Base-by-base conservation (phyloP, 805 yeast species). In the Lachancea thermotolerans region DNA sequence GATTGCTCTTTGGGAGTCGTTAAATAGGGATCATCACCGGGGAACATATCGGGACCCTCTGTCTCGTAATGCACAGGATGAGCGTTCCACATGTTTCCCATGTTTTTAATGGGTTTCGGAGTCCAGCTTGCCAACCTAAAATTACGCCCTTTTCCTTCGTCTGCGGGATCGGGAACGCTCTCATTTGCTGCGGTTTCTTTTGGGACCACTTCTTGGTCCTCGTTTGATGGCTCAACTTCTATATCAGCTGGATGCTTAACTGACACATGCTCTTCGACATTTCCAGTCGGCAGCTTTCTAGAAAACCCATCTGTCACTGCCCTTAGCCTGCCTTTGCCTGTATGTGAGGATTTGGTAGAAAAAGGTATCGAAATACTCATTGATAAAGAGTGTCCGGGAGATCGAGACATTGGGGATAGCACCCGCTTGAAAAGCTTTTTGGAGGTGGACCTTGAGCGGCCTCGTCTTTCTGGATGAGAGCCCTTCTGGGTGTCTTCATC, bases 61-160 rank as follows among this genome's bases (percentile, higher is more conserved):
- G 53, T 50, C 17, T 70, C 71, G 59, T 75, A 88, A 62, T 88
- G 95, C 28, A 70, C 70, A 0, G 86, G 81, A 27, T 71, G 68
- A 0, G 85, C 76, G 10, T 70, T 64, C 83, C 85, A 81, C 77
- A 75, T 72, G 15, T 55, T 57, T 0, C 65, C 41, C 9, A 59
- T 57, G 16, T 44, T 39, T 35, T 39, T 39, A 4, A 44, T 39
- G 10, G 43, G 43, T 14, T 38, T 31, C 17, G 47, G 47, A 17
- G 47, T 39, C 47, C 47, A 44, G 14, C 37, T 39, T 6, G 40
- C 44, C 32, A 44, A 21, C 14, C 34, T 37, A 7, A 34, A 39
- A n/a, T 10, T 25, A 25, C 35, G 35, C 10, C 35, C 30, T 11
- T 35, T 35, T 10, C 28, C 35, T 5, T 42, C 46, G 8, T 37